Evolutionary conservation across 768 basidiomycete species (phyloP).

Genomic region (Gloeophyllum trabeum): DNA sequence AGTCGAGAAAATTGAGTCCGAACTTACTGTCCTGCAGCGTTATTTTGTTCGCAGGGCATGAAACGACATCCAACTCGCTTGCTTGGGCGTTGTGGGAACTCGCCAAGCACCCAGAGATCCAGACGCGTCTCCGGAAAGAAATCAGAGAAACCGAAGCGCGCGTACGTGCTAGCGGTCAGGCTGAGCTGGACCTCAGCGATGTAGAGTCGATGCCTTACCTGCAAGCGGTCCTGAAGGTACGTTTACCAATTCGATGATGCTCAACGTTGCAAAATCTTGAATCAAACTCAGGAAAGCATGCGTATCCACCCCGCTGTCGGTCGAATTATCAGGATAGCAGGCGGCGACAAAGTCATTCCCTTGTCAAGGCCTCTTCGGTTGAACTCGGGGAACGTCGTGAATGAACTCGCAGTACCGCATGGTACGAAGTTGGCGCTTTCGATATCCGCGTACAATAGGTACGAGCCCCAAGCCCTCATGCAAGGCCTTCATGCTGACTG

Average conservation of each 20-base stretch:
- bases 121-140: neutral
- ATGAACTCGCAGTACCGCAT: conserved; percentile 34
- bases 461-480: neutral
- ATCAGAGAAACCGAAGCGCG: neutral
- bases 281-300: conserved; percentile 31
- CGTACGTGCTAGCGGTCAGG: neutral
- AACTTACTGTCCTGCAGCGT: neutral
- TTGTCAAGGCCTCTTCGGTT: conserved; percentile 41
- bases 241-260: conserved; percentile 1
- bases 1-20: neutral
- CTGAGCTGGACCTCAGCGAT: conserved; percentile 32
- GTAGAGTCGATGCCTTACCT: conserved; percentile 39
- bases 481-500: neutral
- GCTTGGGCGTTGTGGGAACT: neutral
- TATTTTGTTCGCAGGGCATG: neutral
- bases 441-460: conserved; percentile 47
- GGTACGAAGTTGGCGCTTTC: conserved; percentile 41
- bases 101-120: neutral
- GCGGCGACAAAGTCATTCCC: conserved; percentile 45
- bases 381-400: conserved; percentile 29
- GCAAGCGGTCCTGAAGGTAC: conserved; percentile 35
- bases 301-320: conserved; percentile 42
- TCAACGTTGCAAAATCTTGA: neutral
- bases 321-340: conserved; percentile 39
- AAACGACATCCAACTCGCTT: neutral